Evolutionary conservation across 2,329 filamentous ascomycete genomes (phyloP), one percentile per base, ranked within the genome.

Genomic region (Botrytis deweyae): DNA sequence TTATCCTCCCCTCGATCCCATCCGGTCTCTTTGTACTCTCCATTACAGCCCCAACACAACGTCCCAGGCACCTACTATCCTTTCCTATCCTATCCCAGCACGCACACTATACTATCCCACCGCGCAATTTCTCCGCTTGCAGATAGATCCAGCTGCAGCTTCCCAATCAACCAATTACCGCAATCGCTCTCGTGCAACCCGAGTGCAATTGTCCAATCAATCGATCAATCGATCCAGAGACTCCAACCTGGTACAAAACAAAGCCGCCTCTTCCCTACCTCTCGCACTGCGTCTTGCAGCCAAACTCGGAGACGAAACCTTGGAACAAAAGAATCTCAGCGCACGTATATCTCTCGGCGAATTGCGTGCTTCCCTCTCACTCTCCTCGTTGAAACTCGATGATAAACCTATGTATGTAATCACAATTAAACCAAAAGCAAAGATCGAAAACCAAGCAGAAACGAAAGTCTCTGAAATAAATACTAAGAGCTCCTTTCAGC

Each of bases 61-160:
- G n/a, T 29, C 46, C 44, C 65, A n/a, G 20, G 25, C 40, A 64
- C 62, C 44, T 38, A 18, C 25, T 67, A 25, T 36, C 64, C 4
- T 18, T 5, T 25, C 44, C 4, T 18, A 16, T 25, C 44, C n/a
- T 33, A 68, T 68, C 65, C 55, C 52, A 55, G 52, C 52, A 29
- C 52, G 25, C 52, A 55, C 52, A 16, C 52, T 55, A 55, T 6
- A 29, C 52, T 8, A 58, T 58, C n/a, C 22, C 9, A n/a, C 16
- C 55, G 33, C 73, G 74, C 74, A 70, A 75, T 63, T 29, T 63
- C 25, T n/a, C 36, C 14, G 14, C 38, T 25, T 42, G 36, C 61
- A n/a, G 33, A 40, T 62, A 62, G 36, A 63, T n/a, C 20, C 18
- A 25, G 61, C 61, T 33, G n/a, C n/a, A 29, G 14, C n/a, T 3